Base-by-base conservation (phyloP, 768 basidiomycete species). In the Paxillus ammoniavirescens region DNA sequence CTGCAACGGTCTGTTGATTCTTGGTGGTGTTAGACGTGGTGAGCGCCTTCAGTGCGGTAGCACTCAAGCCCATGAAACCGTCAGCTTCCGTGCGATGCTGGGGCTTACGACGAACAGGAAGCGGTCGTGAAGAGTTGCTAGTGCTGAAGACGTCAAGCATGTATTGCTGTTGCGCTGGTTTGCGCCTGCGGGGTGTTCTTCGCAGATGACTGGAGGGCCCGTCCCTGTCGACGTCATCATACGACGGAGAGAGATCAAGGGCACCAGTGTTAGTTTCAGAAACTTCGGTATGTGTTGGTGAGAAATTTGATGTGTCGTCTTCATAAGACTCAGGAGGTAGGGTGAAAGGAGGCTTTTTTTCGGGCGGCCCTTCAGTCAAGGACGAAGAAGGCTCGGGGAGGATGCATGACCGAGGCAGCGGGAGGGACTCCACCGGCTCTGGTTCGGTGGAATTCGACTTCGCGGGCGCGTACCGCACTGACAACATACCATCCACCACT, bases 11-110 rank as follows among this genome's bases (percentile, higher is more conserved):
- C 46, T 77, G 73, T 71, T 93, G 89, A 61, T 93, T 93, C 65
- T 72, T 81, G 46, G 74, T 68, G 1, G 90, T 93, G 66, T 93
- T 92, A 38, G 81, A 78, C 14, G 75, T 76, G 9, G 90, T 93
- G 50, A 93, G 76, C 36, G 83, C 77, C 63, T 82, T 86, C 53
- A 92, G 72, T 8, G 87, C 84, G 1, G 81, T 76, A 17, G 83
- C 80, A 49, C 79, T 86, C 83, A 91, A 85, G 31, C 84, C 82
- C 48, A 78, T 75, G 65, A 88, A 87, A 17, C 70, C 68, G 46
- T 74, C 71, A 5, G 72, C 73, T 35, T 76, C 71, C 14, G 62
- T 58, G 17, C 70, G 67, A 42, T 63, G 48, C 30, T 65, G 67
- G 54, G 64, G 54, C 63, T 75, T 83, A 35, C 84, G 79, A 45